Conservation (phyloP, 2,329 filamentous ascomycete species). For the Fusarium ramigenum region DNA sequence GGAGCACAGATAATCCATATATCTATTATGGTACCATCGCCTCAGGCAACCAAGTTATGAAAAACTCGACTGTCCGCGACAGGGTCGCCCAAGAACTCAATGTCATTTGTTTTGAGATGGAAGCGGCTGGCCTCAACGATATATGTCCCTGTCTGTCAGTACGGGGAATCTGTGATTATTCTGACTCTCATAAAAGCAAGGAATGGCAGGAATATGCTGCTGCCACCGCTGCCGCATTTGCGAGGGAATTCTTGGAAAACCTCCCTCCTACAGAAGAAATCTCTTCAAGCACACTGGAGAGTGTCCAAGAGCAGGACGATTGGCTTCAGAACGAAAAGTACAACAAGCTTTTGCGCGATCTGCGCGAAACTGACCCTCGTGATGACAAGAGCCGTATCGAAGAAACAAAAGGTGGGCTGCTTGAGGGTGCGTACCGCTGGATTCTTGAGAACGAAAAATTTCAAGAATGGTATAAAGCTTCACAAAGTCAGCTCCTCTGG, state of each 20-base stretch:
- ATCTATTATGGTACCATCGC: not conserved
- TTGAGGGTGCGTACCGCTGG: rapidly evolving
- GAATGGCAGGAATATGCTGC: not conserved
- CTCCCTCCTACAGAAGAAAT: rapidly evolving
- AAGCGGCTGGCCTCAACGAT: not conserved
- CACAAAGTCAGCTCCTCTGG: rapidly evolving
- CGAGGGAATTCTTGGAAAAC: not conserved
- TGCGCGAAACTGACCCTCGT: not conserved
- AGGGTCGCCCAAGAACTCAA: rapidly evolving
- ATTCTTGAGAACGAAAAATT: rapidly evolving
- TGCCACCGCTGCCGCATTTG: not conserved
- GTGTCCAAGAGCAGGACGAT: too few relatives aligned
- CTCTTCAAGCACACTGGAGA: rapidly evolving
- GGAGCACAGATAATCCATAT: not conserved
- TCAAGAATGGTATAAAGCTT: rapidly evolving
- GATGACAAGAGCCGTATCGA: not conserved
- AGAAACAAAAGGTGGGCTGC: rapidly evolving
- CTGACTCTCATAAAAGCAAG: not conserved
- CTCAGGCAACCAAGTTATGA: not conserved
- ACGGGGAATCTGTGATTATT: not conserved
- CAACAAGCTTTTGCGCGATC: slow-evolving; percentile 27
- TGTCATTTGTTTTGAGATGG: not conserved
- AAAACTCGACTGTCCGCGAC: rapidly evolving
- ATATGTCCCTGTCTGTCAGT: not conserved
- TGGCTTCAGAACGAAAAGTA: not conserved